These are phyloP conservation scores for Penicillium sp. DNA, from an alignment of 2,329 filamentous ascomycete genomes.

Conservation along the genomic window DNA sequence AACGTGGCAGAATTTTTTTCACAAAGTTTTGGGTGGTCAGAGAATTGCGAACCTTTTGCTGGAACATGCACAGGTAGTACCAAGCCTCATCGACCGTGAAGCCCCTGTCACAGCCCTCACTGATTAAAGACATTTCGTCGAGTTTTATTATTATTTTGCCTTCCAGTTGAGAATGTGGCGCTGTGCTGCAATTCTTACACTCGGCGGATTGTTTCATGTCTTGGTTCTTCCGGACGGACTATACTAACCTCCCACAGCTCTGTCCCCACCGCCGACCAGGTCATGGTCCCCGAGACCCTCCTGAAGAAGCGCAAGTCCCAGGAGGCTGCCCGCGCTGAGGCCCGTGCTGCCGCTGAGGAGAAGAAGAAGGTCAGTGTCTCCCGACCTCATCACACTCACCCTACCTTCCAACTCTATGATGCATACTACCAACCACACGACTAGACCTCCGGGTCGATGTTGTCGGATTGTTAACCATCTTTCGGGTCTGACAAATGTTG, in stretches of 20 bases:
- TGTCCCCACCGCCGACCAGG: conserved; percentile 90
- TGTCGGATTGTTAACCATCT: conserved; percentile 68
- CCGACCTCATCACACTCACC: conserved; percentile 15
- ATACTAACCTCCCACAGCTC: conserved; percentile 72
- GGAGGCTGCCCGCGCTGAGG: conserved; percentile 97
- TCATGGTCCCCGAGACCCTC: conserved; percentile 98
- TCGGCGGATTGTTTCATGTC: conserved; percentile 69
- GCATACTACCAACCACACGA: conserved; percentile 77
- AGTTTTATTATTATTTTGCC: conserved; percentile 59
- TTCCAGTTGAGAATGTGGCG: conserved; percentile 84
- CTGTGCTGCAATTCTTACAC: conserved; percentile 85
- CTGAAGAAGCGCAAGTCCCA: conserved; percentile 99
- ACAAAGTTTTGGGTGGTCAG: conserved; percentile 26
- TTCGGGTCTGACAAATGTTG: conserved; percentile 69
- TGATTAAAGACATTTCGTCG: conserved; percentile 76
- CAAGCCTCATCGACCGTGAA: conserved; percentile 1
- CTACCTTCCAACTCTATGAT: conserved; percentile 61
- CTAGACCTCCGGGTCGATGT: conserved; percentile 92
- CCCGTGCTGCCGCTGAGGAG: conserved; percentile 74
- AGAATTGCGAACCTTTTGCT: conserved; percentile 26
- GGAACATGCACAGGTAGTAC: conserved; percentile 30
- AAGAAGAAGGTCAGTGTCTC: conserved; percentile 76
- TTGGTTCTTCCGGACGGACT: conserved; percentile 67
- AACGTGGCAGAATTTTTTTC: conserved; percentile 30
- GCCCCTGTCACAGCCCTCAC: conserved; percentile 55